These are phyloP conservation scores for Maudiozyma barnettii DNA, from an alignment of 805 yeast species.

Conservation along the genomic window DNA sequence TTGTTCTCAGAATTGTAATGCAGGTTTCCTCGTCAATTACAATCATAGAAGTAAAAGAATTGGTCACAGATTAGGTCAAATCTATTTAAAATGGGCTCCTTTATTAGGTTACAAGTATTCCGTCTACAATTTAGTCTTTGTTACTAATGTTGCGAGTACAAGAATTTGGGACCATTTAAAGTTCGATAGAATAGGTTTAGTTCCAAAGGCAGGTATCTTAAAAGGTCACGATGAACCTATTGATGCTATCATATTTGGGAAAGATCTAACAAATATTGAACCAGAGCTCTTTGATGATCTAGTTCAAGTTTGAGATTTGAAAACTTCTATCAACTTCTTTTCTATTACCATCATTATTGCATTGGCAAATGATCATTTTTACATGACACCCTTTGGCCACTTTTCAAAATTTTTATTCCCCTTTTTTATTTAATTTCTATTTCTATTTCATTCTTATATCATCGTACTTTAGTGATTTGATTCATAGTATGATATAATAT, in stretches of 20 bases:
- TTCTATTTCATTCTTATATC: not conserved
- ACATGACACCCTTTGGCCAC: not conserved
- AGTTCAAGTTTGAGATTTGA: not conserved
- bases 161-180: constrained; percentile 79
- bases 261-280: constrained; percentile 36
- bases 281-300: constrained; percentile 20
- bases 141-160: constrained; percentile 63
- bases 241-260: constrained; percentile 74
- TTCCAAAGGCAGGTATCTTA: constrained; percentile 64
- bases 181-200: constrained; percentile 65
- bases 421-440: not conserved
- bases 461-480: constrained; percentile 1
- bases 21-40: constrained; percentile 66
- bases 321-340: not conserved
- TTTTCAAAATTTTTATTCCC: not conserved
- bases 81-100: constrained; percentile 67
- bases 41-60: constrained; percentile 53
- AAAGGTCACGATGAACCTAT: constrained; percentile 55
- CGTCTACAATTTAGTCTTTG: constrained; percentile 82
- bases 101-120: constrained; percentile 69
- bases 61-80: constrained; percentile 60
- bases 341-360: not conserved
- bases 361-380: not conserved
- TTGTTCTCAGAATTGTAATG: constrained; percentile 81
- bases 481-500: not conserved